These are phyloP conservation scores for Phytophthora sansomeana DNA, from an alignment of 352 stramenopile species.

Conservation along the genomic window DNA sequence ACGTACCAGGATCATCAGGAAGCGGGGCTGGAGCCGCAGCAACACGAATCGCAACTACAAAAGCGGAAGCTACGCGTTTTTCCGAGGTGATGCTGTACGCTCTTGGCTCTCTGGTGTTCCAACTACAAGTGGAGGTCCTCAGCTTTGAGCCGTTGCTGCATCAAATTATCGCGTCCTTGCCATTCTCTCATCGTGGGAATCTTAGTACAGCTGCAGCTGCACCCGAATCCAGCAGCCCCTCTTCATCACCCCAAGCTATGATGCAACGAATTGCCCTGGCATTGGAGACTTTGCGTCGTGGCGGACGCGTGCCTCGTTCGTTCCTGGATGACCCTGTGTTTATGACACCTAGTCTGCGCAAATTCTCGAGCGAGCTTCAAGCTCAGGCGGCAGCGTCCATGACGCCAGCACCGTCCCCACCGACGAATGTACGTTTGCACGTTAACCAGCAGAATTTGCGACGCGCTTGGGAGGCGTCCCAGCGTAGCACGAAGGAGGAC, in stretches of 20 bases:
- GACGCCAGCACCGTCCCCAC: constrained; percentile 44
- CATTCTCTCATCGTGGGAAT: constrained; percentile 45
- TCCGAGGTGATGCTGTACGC: constrained; percentile 83
- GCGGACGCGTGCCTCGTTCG: constrained; percentile 49
- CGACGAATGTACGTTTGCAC: constrained; percentile 75
- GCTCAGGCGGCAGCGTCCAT: constrained; percentile 34
- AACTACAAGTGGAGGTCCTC: constrained; percentile 79
- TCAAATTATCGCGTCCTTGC: constrained; percentile 68
- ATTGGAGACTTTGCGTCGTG: constrained; percentile 61
- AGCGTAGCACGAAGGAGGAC: constrained; percentile 92
- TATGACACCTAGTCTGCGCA: constrained; percentile 48
- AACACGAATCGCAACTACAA: constrained; percentile 60
- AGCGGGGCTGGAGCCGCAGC: constrained; percentile 29
- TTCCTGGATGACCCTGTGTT: constrained; percentile 70
- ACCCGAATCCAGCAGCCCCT: constrained; percentile 20
- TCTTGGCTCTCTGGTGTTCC: constrained; percentile 72
- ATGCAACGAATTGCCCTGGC: constrained; percentile 58
- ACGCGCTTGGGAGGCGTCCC: constrained; percentile 95
- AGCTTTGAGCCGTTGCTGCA: constrained; percentile 77
- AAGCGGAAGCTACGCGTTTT: constrained; percentile 73
- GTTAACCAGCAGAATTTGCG: constrained; percentile 95
- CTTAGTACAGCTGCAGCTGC: constrained; percentile 27
- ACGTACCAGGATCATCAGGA: constrained; percentile 13
- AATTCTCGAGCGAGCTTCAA: constrained; percentile 49
- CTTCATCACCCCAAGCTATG: constrained; percentile 51